A percentile compares a stretch with the other conserved stretches of the same genome.
phyloP scores from a whole-genome alignment of 2,329 filamentous ascomycete genomes.

The Ophiostoma piceae region DNA sequence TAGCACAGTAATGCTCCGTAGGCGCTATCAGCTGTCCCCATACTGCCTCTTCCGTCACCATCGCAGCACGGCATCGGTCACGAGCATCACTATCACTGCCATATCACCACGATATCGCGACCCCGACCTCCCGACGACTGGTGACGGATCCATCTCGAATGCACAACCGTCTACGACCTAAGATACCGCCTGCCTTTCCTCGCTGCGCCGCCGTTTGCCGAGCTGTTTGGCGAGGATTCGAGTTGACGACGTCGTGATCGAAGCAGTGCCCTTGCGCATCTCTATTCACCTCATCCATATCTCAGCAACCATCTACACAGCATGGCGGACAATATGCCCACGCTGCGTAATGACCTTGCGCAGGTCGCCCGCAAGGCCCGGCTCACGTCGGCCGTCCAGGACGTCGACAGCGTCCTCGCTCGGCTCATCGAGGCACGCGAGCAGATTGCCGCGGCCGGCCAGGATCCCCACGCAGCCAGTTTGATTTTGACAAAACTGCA shows the following conservation, averaged over 20 bases:
- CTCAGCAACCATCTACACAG: too few species aligned
- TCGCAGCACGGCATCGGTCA: not conserved
- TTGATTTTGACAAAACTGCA: conserved; percentile 78
- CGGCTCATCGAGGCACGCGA: conserved; percentile 68
- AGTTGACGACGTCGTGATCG: conserved; percentile 7
- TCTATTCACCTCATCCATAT: not conserved
- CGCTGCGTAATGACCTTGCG: conserved; percentile 67
- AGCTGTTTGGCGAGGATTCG: conserved; percentile 12
- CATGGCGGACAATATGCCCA: conserved; percentile 38
- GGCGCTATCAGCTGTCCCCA: not conserved
- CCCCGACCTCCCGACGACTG: not conserved
- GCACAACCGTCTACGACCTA: not conserved
- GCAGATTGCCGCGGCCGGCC: conserved; percentile 50
- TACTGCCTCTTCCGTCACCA: not conserved
- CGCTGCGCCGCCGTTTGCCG: not conserved
- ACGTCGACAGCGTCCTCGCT: conserved; percentile 80
- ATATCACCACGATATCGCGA: not conserved
- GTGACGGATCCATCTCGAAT: not conserved
- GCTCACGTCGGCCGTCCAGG: conserved; percentile 64
- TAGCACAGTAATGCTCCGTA: not conserved
- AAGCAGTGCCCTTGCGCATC: not conserved
- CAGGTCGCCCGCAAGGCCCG: conserved; percentile 65
- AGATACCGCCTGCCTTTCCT: not conserved
- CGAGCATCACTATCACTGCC: not conserved
- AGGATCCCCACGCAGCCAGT: conserved; percentile 65